Percentiles rank a stretch among this genome's conserved stretches.
phyloP scores from a whole-genome alignment of 2,329 filamentous ascomycete species.

The Juglanconis juglandina region DNA sequence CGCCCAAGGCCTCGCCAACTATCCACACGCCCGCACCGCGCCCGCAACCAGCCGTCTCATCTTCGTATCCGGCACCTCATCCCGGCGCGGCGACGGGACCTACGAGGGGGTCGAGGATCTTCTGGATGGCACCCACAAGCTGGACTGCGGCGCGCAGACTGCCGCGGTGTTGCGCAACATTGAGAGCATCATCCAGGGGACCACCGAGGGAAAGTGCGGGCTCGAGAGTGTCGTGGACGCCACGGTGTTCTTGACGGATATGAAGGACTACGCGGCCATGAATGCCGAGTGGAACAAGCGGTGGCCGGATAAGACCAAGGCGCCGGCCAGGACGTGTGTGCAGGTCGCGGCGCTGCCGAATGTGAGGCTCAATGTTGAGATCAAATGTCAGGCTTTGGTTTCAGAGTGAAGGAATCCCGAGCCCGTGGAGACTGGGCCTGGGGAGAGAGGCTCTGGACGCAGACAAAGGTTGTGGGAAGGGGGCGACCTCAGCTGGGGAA shows the following conservation, averaged over 20 bases:
- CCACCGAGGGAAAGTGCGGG: slow-evolving; percentile 26
- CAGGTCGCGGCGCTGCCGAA: slow-evolving; percentile 32
- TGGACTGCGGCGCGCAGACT: slow-evolving; percentile 31
- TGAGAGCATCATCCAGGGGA: slow-evolving; percentile 27
- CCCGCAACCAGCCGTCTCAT: slow-evolving; percentile 24
- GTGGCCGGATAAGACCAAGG: slow-evolving; percentile 30
- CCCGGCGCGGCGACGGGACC: slow-evolving; percentile 30
- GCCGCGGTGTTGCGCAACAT: slow-evolving; percentile 32
- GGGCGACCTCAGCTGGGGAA: too few species aligned
- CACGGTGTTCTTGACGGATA: slow-evolving; percentile 32
- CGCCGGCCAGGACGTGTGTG: slow-evolving; percentile 31
- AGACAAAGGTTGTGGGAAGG: too few species aligned
- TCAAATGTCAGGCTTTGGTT: slow-evolving; percentile 27
- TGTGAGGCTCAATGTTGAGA: slow-evolving; percentile 30
- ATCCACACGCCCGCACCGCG: slow-evolving; percentile 31
- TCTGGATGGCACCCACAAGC: slow-evolving; percentile 23
- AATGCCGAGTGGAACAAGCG: slow-evolving; percentile 34
- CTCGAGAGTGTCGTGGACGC: slow-evolving; percentile 32
- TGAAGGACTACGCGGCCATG: slow-evolving; percentile 31
- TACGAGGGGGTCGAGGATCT: slow-evolving; percentile 28
- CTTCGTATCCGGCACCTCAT: slow-evolving; percentile 32
- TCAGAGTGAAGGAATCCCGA: neutral
- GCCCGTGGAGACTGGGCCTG: neutral
- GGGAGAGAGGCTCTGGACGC: neutral
- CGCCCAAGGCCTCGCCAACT: slow-evolving; percentile 33